Evolutionary conservation across 257 asterid species (phyloP), one percentile per base, ranked within the genome.

Genomic region (Solanum neorickii): DNA sequence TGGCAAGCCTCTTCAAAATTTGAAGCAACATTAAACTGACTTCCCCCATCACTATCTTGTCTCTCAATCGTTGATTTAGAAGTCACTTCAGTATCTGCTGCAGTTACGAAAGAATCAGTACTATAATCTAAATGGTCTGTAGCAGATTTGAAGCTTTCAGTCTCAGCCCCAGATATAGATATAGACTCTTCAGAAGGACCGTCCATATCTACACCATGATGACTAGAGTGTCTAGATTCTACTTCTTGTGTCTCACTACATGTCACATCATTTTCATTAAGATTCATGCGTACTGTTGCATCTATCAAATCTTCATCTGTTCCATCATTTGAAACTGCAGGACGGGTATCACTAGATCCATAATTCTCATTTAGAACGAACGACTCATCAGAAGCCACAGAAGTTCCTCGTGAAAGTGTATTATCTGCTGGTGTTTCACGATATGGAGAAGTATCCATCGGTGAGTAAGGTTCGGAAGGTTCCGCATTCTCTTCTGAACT

Each of bases 381-480:
- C 83, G 92, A 91, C 85, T 93, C 98, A 83, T 94, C 98, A 35
- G 97, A 93, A 88, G 93, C 92, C 87, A 93, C 94, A 47, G 98
- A 95, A 86, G 95, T 90, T 92, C 92, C 98, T 87, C 95, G 90
- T n/a, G 98, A 93, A 52, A 88, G 75, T 39, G 76, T 74, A 87
- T 70, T 87, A 88, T 88, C 93, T 31, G 90, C 93, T 84, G 92
- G 86, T 62, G 92, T 90, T 89, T 95, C 96, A 87, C 91, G 94
- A 82, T 92, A 95, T 1, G 99, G 98, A 89, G 99, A 97, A 90
- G 95, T 86, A 87, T 96, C 99, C 99, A 96, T 95, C 25, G 99
- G 99, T 29, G 99, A 97, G 91, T 93, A 95, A n/a, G 91, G 93
- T 87, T 92, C 98, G 12, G 91, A 86, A 72, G 92, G 91, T 84